A percentile compares a stretch with the other conserved stretches of the same genome.
Evolutionary conservation across 306 rosid species (phyloP).

Genomic region (Malus sieversii): DNA sequence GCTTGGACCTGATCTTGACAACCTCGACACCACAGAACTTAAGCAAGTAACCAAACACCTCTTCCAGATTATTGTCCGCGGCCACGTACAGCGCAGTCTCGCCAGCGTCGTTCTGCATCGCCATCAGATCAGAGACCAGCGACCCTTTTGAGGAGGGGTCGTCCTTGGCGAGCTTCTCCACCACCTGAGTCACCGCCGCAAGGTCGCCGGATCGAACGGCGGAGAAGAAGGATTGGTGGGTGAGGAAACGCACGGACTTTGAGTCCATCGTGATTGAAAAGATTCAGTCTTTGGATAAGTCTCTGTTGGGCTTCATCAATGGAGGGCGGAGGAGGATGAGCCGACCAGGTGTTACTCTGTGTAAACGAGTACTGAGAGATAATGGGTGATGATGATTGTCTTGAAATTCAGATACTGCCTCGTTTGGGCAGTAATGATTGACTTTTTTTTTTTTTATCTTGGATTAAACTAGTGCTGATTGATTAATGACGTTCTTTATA

Average conservation of each 20-base stretch:
- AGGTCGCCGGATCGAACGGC: slow-evolving; percentile 81
- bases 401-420: neutral
- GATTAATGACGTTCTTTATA: neutral
- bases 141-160: slow-evolving; percentile 37
- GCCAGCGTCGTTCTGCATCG: slow-evolving; percentile 72
- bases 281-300: neutral
- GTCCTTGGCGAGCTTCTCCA: slow-evolving; percentile 46
- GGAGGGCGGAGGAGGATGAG: neutral
- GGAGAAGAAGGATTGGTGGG: slow-evolving; percentile 65
- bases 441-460: neutral
- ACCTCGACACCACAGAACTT: slow-evolving; percentile 38
- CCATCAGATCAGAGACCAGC: slow-evolving; percentile 52
- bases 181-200: slow-evolving; percentile 31
- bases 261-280: slow-evolving; percentile 48
- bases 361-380: neutral
- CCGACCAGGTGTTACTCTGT: neutral
- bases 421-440: neutral
- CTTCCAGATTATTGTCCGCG: slow-evolving; percentile 49
- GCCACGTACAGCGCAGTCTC: slow-evolving; percentile 73
- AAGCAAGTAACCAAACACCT: slow-evolving; percentile 57
- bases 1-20: slow-evolving; percentile 72
- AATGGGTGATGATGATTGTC: neutral
- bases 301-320: neutral
- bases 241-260: slow-evolving; percentile 53
- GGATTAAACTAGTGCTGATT: neutral